These are phyloP conservation scores for Kodamaea sp. DNA, from an alignment of 1,139 yeast species.

Conservation along the genomic window DNA sequence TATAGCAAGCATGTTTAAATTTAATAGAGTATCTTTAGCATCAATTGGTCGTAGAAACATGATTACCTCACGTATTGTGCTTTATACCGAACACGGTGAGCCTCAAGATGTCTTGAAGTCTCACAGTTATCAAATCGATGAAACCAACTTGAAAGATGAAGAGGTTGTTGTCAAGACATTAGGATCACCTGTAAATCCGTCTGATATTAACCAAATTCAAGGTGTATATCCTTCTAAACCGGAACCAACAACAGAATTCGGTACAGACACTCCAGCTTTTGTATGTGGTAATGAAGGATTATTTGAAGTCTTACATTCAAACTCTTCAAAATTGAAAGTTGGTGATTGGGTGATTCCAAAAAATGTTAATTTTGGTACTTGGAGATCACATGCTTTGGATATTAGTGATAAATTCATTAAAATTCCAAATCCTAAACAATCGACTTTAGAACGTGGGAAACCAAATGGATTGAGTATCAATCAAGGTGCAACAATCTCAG, in stretches of 20 bases:
- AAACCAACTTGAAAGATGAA: slow-evolving; percentile 36
- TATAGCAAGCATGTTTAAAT: not conserved
- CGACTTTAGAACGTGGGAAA: slow-evolving; percentile 27
- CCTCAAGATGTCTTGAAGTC: slow-evolving; percentile 54
- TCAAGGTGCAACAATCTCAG: slow-evolving; percentile 86
- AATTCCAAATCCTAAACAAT: slow-evolving; percentile 44
- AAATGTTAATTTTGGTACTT: slow-evolving; percentile 83
- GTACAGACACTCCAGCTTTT: slow-evolving; percentile 61
- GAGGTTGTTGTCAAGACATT: slow-evolving; percentile 58
- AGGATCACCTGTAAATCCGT: slow-evolving; percentile 91
- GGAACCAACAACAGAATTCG: slow-evolving; percentile 42
- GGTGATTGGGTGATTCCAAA: slow-evolving; percentile 96
- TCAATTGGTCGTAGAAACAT: slow-evolving; percentile 24
- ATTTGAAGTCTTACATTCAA: slow-evolving; percentile 67
- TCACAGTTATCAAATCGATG: slow-evolving; percentile 50
- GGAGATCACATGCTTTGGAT: slow-evolving; percentile 83
- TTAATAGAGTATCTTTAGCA: not conserved
- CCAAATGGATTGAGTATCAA: slow-evolving; percentile 44
- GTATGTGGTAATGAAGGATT: slow-evolving; percentile 94
- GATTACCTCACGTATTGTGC: slow-evolving; percentile 56
- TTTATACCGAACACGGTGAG: slow-evolving; percentile 57
- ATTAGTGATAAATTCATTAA: slow-evolving; percentile 48
- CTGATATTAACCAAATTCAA: slow-evolving; percentile 84
- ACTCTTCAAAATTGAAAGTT: slow-evolving; percentile 42
- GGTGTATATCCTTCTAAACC: slow-evolving; percentile 95